A percentile compares a stretch with the other conserved stretches of the same genome.
Evolutionary conservation across 768 basidiomycete species (phyloP).

Genomic region (Lactifluus pinguis): DNA sequence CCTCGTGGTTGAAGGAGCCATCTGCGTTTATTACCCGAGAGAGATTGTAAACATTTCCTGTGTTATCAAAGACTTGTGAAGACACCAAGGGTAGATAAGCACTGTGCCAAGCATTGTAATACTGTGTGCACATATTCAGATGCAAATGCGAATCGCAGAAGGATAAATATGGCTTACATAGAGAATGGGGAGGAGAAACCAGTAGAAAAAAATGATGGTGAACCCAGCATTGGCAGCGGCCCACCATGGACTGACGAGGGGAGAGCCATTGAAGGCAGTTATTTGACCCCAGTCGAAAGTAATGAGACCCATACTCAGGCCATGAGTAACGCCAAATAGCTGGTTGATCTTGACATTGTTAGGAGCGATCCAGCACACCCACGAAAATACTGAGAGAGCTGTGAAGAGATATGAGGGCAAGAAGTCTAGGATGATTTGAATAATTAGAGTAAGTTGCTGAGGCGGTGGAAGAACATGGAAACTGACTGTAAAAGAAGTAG

Average conservation of each 20-base stretch:
- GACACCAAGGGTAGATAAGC: conserved; percentile 43
- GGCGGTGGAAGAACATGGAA: conserved; percentile 53
- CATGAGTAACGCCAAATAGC: conserved; percentile 51
- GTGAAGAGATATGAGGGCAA: conserved; percentile 13
- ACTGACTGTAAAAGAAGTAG: conserved; percentile 39
- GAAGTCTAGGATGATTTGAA: not conserved
- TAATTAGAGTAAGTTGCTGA: conserved; percentile 37
- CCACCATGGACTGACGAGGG: conserved; percentile 79
- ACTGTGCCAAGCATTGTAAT: conserved; percentile 8
- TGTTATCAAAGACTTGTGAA: conserved; percentile 58
- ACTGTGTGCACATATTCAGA: not conserved
- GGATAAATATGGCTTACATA: conserved; percentile 28
- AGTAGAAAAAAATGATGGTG: conserved; percentile 64
- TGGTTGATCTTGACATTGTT: conserved; percentile 62
- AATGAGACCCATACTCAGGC: conserved; percentile 50
- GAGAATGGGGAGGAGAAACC: conserved; percentile 52
- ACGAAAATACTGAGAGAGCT: conserved; percentile 31
- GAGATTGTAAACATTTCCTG: conserved; percentile 49
- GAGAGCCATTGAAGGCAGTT: conserved; percentile 51
- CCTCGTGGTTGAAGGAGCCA: conserved; percentile 44
- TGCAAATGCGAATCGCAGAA: not conserved
- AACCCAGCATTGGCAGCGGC: conserved; percentile 59
- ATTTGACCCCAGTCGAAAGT: conserved; percentile 81
- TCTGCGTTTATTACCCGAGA: conserved; percentile 44
- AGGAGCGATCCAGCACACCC: conserved; percentile 63